Evolutionary conservation across 192 early-diverging fungal genomes (phyloP), one percentile per base, ranked within the genome.

Genomic region (Lobosporangium transversale): DNA sequence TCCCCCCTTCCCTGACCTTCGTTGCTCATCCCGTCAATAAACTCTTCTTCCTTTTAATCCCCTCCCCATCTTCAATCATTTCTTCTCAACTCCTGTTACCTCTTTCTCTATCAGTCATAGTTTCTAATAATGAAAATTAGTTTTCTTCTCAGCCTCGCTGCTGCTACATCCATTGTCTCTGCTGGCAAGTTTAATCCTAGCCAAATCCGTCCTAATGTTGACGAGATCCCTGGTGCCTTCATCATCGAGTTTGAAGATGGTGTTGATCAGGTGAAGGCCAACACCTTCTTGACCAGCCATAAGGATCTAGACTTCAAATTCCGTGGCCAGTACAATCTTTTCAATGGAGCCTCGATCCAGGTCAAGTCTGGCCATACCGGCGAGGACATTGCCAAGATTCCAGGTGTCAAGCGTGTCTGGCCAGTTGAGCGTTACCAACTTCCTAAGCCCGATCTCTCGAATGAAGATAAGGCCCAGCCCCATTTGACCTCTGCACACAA

Each of bases 301-400:
- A 65, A 65, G 30, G 61, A 24, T 21, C 49, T 62, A 17, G 11
- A 12, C 17, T 62, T 59, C 58, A 55, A 75, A 44, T 57, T 66
- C 33, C 70, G 62, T 31, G 26, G 79, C 18, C 70, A 86, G 66
- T 86, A 73, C 31, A 50, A 78, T 23, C 43, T 61, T 14, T 81
- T 87, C 40, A 82, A 84, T 42, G 80, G 82, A 15, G 74, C 82
- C 12, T 80, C 86, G 0, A 51, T 87, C 43, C 48, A 49, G 4
- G 67, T 85, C 47, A 62, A 68, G 2, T 67, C 75, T 10, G 45
- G 36, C 12, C 47, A 79, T 15, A 66, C 75, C 42, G 70, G 71
- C 2, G 42, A 66, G 2, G 51, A 68, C 3, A 55, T 82, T 29
- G 66, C 74, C 37, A 57, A 66, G 21, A 59, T 79, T 15, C 43